Conservation (phyloP, 495 filamentous ascomycete genomes). For the Apiosordaria backusii region DNA sequence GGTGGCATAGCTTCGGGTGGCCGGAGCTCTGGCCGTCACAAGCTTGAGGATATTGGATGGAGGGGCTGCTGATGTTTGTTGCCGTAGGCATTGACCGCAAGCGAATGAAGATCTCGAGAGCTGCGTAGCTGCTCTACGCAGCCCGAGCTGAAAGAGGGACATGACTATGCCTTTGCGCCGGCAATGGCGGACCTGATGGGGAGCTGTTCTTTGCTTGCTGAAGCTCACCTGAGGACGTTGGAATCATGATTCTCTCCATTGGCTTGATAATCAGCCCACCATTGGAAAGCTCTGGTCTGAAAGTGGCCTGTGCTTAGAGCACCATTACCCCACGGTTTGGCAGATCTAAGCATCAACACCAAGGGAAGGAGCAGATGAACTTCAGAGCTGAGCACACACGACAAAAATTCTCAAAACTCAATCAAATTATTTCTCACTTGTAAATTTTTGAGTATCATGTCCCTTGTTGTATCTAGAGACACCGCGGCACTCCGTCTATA, state of each 20-base stretch:
- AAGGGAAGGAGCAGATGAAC: neutral
- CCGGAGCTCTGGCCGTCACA: conserved; percentile 12
- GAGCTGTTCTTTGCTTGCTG: conserved; percentile 4
- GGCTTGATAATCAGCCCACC: conserved; percentile 19
- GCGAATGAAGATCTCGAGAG: conserved; percentile 55
- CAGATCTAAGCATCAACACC: neutral
- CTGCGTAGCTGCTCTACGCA: conserved; percentile 51
- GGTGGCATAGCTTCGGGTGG: conserved; percentile 24
- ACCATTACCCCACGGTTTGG: neutral
- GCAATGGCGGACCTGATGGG: conserved; percentile 15
- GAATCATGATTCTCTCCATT: neutral
- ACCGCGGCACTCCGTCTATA: neutral
- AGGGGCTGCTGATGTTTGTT: conserved; percentile 22
- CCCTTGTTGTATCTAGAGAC: neutral
- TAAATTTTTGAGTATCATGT: neutral
- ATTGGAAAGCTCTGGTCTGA: neutral
- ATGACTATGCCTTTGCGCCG: conserved; percentile 30
- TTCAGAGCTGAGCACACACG: neutral
- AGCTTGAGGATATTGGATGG: conserved; percentile 32
- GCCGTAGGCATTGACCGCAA: conserved; percentile 61
- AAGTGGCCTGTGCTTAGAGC: neutral
- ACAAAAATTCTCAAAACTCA: neutral
- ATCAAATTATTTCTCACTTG: neutral
- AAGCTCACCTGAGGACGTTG: conserved; percentile 11
- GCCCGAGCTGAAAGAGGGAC: conserved; percentile 47